phyloP scores from a whole-genome alignment of 768 basidiomycete genomes.

The Butyriboletus loyo region DNA sequence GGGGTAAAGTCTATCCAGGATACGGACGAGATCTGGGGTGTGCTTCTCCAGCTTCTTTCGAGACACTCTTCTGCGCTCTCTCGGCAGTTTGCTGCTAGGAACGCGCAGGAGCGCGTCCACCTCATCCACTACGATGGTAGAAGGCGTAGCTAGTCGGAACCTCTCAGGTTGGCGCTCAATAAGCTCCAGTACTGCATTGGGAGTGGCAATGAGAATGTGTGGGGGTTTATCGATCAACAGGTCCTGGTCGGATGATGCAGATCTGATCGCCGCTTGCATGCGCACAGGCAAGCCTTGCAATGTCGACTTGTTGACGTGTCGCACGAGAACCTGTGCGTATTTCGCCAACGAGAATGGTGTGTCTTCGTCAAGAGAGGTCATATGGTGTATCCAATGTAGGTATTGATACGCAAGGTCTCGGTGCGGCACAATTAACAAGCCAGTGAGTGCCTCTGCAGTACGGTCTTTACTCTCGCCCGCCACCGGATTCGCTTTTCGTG shows the following conservation, averaged over 20 bases:
- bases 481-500: conserved; percentile 17
- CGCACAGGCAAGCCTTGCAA: conserved; percentile 19
- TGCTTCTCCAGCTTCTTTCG: conserved; percentile 48
- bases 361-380: conserved; percentile 36
- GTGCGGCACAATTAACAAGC: conserved; percentile 70
- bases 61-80: conserved; percentile 36
- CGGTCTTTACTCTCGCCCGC: conserved; percentile 16
- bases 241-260: conserved; percentile 31
- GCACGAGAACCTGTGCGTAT: conserved; percentile 60
- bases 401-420: conserved; percentile 69
- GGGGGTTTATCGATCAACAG: conserved; percentile 46
- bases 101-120: conserved; percentile 67
- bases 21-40: conserved; percentile 52
- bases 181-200: conserved; percentile 62
- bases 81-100: conserved; percentile 37
- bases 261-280: conserved; percentile 29
- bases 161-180: conserved; percentile 41
- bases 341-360: conserved; percentile 36
- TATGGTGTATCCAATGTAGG: conserved; percentile 58
- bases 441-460: conserved; percentile 39
- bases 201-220: conserved; percentile 69
- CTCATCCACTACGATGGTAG: conserved; percentile 70
- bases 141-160: conserved; percentile 46
- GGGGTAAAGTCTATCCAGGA: conserved; percentile 58
- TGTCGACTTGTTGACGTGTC: conserved; percentile 37